A percentile compares a stretch with the other conserved stretches of the same genome.
These are phyloP conservation scores for Hypoxylon sp. DNA, from an alignment of 2,329 filamentous ascomycete genomes.

Conservation along the genomic window DNA sequence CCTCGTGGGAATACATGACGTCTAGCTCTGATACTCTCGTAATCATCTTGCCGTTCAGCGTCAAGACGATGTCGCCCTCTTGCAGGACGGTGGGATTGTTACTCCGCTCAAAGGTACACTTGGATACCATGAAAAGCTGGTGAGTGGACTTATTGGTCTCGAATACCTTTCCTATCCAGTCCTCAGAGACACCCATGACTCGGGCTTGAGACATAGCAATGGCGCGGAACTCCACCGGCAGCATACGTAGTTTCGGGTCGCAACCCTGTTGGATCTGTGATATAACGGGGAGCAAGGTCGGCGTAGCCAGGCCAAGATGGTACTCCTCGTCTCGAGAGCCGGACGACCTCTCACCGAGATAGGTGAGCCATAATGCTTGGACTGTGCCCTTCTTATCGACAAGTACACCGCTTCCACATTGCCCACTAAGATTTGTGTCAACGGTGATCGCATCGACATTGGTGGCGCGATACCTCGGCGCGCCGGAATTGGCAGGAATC, in stretches of 20 bases:
- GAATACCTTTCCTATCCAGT: slow-evolving; percentile 94
- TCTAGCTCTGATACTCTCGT: slow-evolving; percentile 94
- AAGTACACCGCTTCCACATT: slow-evolving; percentile 94
- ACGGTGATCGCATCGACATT: slow-evolving; percentile 98
- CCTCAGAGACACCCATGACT: slow-evolving; percentile 95
- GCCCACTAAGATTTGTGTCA: slow-evolving; percentile 88
- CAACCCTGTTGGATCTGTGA: slow-evolving; percentile 84
- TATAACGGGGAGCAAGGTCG: slow-evolving; percentile 88
- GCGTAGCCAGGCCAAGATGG: slow-evolving; percentile 90
- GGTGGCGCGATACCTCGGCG: slow-evolving; percentile 91
- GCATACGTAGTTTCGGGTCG: slow-evolving; percentile 84
- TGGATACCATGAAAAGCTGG: slow-evolving; percentile 98
- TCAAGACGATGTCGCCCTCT: slow-evolving; percentile 93
- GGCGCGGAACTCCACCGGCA: slow-evolving; percentile 93
- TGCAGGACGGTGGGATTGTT: slow-evolving; percentile 69
- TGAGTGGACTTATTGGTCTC: slow-evolving; percentile 90
- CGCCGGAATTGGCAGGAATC: slow-evolving; percentile 91
- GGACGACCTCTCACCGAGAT: slow-evolving; percentile 88
- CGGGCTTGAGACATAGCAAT: slow-evolving; percentile 97
- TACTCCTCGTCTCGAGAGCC: slow-evolving; percentile 94
- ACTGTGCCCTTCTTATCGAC: slow-evolving; percentile 91
- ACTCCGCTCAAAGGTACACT: slow-evolving; percentile 77
- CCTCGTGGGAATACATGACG: slow-evolving; percentile 91
- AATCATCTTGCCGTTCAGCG: slow-evolving; percentile 90
- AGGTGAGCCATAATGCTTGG: slow-evolving; percentile 95